Base-by-base conservation (phyloP, 2,329 filamentous ascomycete species). In the Microascus cirrosus region DNA sequence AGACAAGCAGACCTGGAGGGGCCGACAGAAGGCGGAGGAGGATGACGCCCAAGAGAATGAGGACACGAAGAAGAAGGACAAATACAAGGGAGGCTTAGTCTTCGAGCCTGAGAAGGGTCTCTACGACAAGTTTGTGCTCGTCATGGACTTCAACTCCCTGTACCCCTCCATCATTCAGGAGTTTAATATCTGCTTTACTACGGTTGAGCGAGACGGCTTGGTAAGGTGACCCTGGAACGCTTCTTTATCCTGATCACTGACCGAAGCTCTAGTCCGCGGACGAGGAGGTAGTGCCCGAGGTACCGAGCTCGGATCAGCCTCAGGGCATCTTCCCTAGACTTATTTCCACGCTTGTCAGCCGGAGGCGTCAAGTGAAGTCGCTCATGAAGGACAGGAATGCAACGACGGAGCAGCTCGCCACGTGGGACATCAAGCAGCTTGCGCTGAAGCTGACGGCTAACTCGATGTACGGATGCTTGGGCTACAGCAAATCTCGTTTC, bases 131-230 rank as follows among this genome's bases (percentile, higher is more conserved):
- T 96, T 95, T 71, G 89, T 99, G 57, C 82, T 99, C 58, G 95
- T 99, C 71, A 99, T 99, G 95, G 94, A 99, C 77, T 99, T 99
- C 78, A 99, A 99, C 80, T 96, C 92, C 65, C 78, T 99, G 61
- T 99, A 99, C 67, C 94, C 94, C 35, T 96, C 90, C 68, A 97
- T 99, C 67, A 99, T 99, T 61, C 95, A 99, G 68, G 95, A 99
- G 79, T 99, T 86, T 76, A 99, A 99, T 73, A 99, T 99, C 65
- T 99, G 95, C 77, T 99, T 99, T 73, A 99, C 94, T 2, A 99
- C 95, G 0, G 91, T 99, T 7, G 89, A 97, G 61, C 81, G 94
- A 64, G 78, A 82, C 48, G 77, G 82, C 60, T 74, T 86, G 65
- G 87, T 90, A 80, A 76, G 84, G 20, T 22, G 6, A 35, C 13